phyloP scores from a whole-genome alignment of 345 rosid species.

The Pseudoturritis turrita region DNA sequence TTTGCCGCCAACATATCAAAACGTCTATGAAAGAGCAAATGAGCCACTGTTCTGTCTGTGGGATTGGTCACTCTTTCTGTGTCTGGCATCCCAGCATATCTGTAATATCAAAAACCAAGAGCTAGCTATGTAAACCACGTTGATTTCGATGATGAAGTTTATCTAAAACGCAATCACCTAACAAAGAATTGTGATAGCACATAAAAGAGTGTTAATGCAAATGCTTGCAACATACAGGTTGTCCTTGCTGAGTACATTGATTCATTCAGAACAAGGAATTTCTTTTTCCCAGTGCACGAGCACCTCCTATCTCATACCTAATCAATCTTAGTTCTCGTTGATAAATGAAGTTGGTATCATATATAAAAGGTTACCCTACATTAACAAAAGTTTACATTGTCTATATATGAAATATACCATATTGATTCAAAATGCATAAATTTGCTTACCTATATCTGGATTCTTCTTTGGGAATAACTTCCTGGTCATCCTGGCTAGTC shows the following conservation, averaged over 20 bases:
- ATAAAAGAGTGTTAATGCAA: not conserved
- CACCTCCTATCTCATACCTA: not conserved
- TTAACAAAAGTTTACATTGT: not conserved
- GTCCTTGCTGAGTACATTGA: not conserved
- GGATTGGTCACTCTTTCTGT: constrained; percentile 87
- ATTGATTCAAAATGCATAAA: constrained; percentile 1
- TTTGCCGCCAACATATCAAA: constrained; percentile 41
- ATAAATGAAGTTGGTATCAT: not conserved
- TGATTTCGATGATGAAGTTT: not conserved
- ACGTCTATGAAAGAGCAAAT: constrained; percentile 81
- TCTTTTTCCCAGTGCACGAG: not conserved
- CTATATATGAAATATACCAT: not conserved
- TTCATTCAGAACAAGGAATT: not conserved
- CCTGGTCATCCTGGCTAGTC: constrained; percentile 47
- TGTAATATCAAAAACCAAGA: constrained; percentile 31
- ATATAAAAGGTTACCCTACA: not conserved
- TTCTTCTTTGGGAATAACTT: constrained; percentile 41
- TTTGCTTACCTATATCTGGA: constrained; percentile 48
- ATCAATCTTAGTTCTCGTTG: not conserved
- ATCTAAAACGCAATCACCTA: not conserved
- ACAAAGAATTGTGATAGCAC: not conserved
- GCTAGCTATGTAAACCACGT: constrained; percentile 4
- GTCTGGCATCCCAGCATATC: constrained; percentile 48
- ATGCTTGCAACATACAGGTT: not conserved
- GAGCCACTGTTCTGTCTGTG: constrained; percentile 79